Evolutionary conservation across 208 protist species (phyloP).

Genomic region (Angomonas deanei): DNA sequence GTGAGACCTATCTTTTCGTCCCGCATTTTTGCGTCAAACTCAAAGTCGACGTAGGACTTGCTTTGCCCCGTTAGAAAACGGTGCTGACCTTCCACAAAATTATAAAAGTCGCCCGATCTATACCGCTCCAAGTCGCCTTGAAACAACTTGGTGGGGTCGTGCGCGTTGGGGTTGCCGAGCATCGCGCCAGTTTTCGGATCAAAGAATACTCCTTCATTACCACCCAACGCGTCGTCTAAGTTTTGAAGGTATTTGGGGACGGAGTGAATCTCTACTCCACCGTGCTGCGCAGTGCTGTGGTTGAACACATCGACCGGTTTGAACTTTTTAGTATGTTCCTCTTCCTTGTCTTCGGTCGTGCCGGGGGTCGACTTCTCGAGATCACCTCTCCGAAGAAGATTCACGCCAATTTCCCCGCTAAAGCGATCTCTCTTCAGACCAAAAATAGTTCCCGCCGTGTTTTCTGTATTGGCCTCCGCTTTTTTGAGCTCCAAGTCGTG

Average conservation of each 20-base stretch:
- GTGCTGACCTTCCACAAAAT: conserved; percentile 75
- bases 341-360: neutral
- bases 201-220: conserved; percentile 48
- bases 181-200: conserved; percentile 85
- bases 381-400: conserved; percentile 32
- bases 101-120: conserved; percentile 65
- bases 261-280: conserved; percentile 65
- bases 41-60: conserved; percentile 81
- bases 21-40: conserved; percentile 53
- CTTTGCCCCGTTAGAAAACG: conserved; percentile 76
- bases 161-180: conserved; percentile 79
- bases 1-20: conserved; percentile 4
- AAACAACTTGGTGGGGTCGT: conserved; percentile 54
- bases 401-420: conserved; percentile 50
- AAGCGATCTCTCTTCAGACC: conserved; percentile 74
- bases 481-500: conserved; percentile 30
- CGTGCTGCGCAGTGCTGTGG: conserved; percentile 43
- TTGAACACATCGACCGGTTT: conserved; percentile 2
- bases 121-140: conserved; percentile 77
- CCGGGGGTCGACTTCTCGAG: neutral
- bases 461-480: neutral
- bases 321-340: neutral
- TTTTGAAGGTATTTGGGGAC: conserved; percentile 87
- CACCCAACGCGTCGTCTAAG: conserved; percentile 28
- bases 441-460: conserved; percentile 22